Evolutionary conservation across 441 rosid species (phyloP).

Genomic region (Mallotus japonicus): DNA sequence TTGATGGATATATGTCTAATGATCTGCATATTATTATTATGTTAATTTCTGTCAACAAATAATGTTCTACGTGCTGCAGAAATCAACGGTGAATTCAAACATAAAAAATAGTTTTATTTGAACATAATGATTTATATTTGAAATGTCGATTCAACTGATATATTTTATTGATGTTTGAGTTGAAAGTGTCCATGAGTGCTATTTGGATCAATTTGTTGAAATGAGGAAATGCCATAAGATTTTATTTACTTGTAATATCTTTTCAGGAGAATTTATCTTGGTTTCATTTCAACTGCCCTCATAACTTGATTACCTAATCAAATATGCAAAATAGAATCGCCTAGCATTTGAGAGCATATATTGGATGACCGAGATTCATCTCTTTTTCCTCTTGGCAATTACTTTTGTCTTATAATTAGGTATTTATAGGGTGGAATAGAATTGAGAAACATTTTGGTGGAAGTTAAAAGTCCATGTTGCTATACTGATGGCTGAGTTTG

Average conservation of each 20-base stretch:
- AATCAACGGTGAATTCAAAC: background rate
- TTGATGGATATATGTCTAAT: background rate
- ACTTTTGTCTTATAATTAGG: background rate
- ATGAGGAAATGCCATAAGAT: background rate
- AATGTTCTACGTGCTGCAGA: background rate
- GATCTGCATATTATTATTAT: background rate
- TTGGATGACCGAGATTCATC: background rate
- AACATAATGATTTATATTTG: background rate
- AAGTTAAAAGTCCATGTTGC: background rate
- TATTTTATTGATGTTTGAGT: background rate
- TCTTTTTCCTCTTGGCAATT: background rate
- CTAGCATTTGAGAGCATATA: background rate
- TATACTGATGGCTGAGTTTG: background rate
- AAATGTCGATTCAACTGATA: too few species aligned
- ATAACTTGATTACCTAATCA: background rate
- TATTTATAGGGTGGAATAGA: conserved; percentile 5
- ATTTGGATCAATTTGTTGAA: background rate
- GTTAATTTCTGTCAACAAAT: background rate
- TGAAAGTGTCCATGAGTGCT: background rate
- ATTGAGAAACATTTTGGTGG: background rate
- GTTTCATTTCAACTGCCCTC: background rate
- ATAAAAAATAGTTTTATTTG: background rate
- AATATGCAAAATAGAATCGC: background rate
- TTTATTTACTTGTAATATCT: background rate
- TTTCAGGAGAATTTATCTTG: background rate